phyloP scores from a whole-genome alignment of 2,329 filamentous ascomycete genomes.

The Botrytis medusae region DNA sequence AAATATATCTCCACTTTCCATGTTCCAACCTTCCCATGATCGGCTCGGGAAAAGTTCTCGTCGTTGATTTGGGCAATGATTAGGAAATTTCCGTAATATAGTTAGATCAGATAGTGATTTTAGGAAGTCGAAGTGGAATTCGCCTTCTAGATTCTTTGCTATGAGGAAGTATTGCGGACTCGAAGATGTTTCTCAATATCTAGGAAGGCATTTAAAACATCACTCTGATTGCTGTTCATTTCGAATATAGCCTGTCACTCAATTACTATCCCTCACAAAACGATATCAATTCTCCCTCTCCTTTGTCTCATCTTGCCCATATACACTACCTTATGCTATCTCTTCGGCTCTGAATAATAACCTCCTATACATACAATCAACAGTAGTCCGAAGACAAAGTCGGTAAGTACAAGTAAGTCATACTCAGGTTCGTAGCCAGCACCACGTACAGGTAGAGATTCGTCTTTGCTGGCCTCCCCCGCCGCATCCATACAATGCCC shows the following conservation, averaged over 20 bases:
- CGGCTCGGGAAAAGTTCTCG: slow-evolving; percentile 18
- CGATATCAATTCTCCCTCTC: not conserved
- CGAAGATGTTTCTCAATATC: too few relatives aligned
- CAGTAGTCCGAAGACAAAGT: not conserved
- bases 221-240: too few relatives aligned
- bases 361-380: not conserved
- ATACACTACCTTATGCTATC: slow-evolving; percentile 4
- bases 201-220: too few relatives aligned
- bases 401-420: not conserved
- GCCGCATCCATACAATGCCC: not conserved
- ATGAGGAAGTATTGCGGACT: too few relatives aligned
- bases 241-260: not conserved
- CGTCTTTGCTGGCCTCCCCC: slow-evolving; percentile 14
- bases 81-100: too few relatives aligned
- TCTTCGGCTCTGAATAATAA: not conserved
- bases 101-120: too few relatives aligned
- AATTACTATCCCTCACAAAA: not conserved
- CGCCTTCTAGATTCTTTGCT: too few relatives aligned
- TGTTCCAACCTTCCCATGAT: slow-evolving; percentile 19
- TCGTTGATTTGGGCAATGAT: too few relatives aligned
- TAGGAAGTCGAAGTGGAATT: too few relatives aligned
- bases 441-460: slow-evolving; percentile 14
- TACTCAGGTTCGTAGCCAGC: slow-evolving; percentile 8
- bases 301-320: not conserved
- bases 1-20: not conserved